A percentile compares a stretch with the other conserved stretches of the same genome.
phyloP scores from a whole-genome alignment of 2,329 filamentous ascomycete genomes.

The Mycocentrospora acerina region DNA sequence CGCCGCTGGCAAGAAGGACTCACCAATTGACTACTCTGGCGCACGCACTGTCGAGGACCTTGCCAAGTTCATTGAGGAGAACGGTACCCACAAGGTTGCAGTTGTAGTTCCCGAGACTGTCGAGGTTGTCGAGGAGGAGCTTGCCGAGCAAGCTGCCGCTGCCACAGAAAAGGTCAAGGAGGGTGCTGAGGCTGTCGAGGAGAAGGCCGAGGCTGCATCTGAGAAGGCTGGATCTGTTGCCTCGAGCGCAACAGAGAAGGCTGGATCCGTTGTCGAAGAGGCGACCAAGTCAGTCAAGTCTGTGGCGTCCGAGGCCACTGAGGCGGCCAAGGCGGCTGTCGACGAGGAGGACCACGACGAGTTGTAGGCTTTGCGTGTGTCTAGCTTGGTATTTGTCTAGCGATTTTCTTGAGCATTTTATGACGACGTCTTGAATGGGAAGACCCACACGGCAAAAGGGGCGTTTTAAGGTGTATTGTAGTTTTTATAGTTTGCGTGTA shows the following conservation, averaged over 20 bases:
- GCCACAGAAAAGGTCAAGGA: constrained; percentile 41
- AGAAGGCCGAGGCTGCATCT: constrained; percentile 52
- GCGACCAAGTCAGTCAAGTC: constrained; percentile 33
- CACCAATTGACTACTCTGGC: constrained; percentile 83
- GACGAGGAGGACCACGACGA: constrained; percentile 63
- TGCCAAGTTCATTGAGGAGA: constrained; percentile 88
- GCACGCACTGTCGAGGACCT: constrained; percentile 89
- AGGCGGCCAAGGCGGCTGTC: constrained; percentile 41
- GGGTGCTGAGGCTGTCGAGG: constrained; percentile 43
- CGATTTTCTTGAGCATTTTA: constrained; percentile 25
- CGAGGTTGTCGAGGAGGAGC: constrained; percentile 48
- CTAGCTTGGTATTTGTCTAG: constrained; percentile 14
- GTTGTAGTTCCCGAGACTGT: constrained; percentile 61
- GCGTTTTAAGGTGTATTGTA: constrained; percentile 15
- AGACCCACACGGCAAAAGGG: constrained; percentile 24
- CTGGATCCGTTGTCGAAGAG: constrained; percentile 39
- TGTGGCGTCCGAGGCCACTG: too few species aligned
- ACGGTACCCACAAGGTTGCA: constrained; percentile 83
- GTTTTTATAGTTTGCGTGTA: constrained; percentile 12
- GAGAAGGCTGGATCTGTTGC: constrained; percentile 46
- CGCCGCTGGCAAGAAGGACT: constrained; percentile 83
- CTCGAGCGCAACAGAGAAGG: constrained; percentile 36
- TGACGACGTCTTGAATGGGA: constrained; percentile 22
- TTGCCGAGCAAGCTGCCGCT: constrained; percentile 43
- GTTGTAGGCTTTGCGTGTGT: constrained; percentile 60